Evolutionary conservation across 1,284 basidiomycete genomes (phyloP).

Genomic region (Ganoderma multipileum): DNA sequence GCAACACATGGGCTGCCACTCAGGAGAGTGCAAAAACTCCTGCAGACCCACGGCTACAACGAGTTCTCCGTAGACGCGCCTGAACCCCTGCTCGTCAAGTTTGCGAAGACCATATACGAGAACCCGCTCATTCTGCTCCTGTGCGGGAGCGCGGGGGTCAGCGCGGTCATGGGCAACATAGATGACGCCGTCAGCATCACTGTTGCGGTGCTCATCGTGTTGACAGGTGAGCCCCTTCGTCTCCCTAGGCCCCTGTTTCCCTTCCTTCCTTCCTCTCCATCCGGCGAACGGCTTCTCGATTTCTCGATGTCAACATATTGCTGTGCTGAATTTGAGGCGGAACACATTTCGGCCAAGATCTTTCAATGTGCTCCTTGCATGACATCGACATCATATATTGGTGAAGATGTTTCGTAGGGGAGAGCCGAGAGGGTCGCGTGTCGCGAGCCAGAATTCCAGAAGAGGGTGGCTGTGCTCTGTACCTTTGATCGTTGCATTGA

Average conservation of each 20-base stretch:
- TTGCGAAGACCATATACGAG: slow-evolving; percentile 93
- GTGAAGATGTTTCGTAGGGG: not conserved
- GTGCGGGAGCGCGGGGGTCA: slow-evolving; percentile 87
- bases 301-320: too few species aligned
- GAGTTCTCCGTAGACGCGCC: slow-evolving; percentile 89
- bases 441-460: not conserved
- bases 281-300: too few species aligned
- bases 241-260: not conserved
- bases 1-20: slow-evolving; percentile 67
- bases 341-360: too few species aligned
- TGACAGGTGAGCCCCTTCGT: slow-evolving; percentile 71
- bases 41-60: slow-evolving; percentile 84
- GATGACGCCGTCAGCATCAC: slow-evolving; percentile 96
- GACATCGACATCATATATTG: not conserved
- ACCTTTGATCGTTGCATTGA: not conserved
- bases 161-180: slow-evolving; percentile 89
- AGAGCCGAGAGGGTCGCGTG: not conserved
- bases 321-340: too few species aligned
- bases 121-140: slow-evolving; percentile 91
- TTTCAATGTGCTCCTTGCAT: too few species aligned
- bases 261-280: too few species aligned
- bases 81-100: slow-evolving; percentile 86
- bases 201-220: slow-evolving; percentile 91
- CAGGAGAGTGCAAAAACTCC: slow-evolving; percentile 70
- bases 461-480: not conserved